Base-by-base conservation (phyloP, 257 asterid genomes). In the Parsonsia alboflavescens region DNA sequence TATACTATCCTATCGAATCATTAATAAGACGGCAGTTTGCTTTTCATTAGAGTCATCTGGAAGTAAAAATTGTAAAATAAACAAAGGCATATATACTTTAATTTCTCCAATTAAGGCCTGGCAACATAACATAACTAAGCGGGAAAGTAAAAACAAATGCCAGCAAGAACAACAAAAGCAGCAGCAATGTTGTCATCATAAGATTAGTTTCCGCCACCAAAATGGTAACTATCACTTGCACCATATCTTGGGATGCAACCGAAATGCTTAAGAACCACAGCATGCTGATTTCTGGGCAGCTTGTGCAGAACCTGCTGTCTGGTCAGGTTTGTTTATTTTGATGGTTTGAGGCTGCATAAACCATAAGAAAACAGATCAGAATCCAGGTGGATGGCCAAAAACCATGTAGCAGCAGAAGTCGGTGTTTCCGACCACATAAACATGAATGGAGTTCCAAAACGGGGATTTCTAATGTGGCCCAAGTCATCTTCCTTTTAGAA, bases 241-340 rank as follows among this genome's bases (percentile, higher is more conserved):
- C 66, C 86, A 82, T 71, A 76, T 79, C 82, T 30, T 72, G 21
- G 15, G 63, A 71, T 68, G 72, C 64, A 48, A 70, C 48, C 48
- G 48, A 80, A 67, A 59, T 63, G 77, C 81, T 88, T 79, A 90
- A 72, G 89, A 88, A 68, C 96, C 96, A 74, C 97, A 92, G 89
- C 97, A 92, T 71, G 92, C 88, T 54, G 96, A 92, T 76, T 89
- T 87, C 84, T 82, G 90, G 68, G 93, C 89, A 74, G 87, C 83
- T 74, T 83, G 82, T 66, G 86, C 84, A 45, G 87, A 78, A 58
- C 96, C 96, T 26, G 70, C 80, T 50, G 81, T 21, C 84, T 89
- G 97, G 79, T 90, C 96, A 17, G 92, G 78, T 83, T 86, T 92
- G 84, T 74, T 77, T 73, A 92, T 92, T 83, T 82, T 85, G 74